phyloP scores from a whole-genome alignment of 352 stramenopile species.

The Hyphochytrium catenoides region DNA sequence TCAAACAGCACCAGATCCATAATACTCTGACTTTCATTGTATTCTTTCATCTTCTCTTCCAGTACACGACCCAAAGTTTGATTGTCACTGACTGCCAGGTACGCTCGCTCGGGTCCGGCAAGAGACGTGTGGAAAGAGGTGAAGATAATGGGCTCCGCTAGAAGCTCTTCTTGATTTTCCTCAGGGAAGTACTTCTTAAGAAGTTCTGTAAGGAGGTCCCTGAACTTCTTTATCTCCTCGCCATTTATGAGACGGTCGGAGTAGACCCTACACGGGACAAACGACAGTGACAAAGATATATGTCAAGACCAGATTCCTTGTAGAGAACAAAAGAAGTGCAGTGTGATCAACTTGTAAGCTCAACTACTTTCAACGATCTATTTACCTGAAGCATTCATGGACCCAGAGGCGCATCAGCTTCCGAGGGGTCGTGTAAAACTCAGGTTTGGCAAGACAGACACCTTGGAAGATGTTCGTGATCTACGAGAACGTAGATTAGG shows the following conservation, averaged over 20 bases:
- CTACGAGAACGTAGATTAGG: too few relatives aligned
- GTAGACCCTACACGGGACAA: too few relatives aligned
- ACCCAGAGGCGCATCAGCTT: constrained; percentile 76
- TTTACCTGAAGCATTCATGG: constrained; percentile 85
- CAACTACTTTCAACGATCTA: too few relatives aligned
- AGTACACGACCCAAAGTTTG: constrained; percentile 52
- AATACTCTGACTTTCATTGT: constrained; percentile 72
- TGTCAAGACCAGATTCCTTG: too few relatives aligned
- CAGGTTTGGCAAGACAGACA: constrained; percentile 64
- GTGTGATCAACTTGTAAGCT: too few relatives aligned
- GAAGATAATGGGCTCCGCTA: constrained; percentile 71
- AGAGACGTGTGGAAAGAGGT: constrained; percentile 70
- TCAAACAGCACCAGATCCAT: constrained; percentile 92
- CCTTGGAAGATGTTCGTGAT: constrained; percentile 92
- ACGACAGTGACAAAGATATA: too few relatives aligned
- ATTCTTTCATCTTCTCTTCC: constrained; percentile 65
- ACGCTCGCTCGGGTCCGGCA: constrained; percentile 46
- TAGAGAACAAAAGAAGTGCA: too few relatives aligned
- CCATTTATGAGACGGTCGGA: constrained; percentile 86
- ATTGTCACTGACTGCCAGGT: constrained; percentile 50
- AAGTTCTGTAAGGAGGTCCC: constrained; percentile 69
- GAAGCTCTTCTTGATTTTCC: constrained; percentile 56
- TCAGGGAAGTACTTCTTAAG: constrained; percentile 73
- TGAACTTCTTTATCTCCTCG: constrained; percentile 75
- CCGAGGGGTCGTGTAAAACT: constrained; percentile 65